phyloP scores from a whole-genome alignment of 129 eudicot genomes.

The Solidago caesia region DNA sequence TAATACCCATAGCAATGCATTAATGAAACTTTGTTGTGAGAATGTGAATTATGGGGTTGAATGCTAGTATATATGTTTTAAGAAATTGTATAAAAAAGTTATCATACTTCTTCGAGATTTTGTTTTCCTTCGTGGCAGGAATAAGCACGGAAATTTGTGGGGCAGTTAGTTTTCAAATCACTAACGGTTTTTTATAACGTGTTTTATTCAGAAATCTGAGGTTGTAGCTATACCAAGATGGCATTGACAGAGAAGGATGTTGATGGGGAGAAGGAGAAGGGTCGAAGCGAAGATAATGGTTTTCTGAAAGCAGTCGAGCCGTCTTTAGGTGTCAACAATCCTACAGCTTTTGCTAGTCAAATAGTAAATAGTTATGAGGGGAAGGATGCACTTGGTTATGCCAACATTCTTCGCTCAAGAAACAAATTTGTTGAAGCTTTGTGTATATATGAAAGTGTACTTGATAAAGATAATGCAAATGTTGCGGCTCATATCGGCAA shows the following conservation, averaged over 20 bases:
- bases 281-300: constrained; percentile 44
- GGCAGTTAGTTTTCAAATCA: not conserved
- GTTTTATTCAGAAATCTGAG: constrained; percentile 33
- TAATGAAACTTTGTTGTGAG: not conserved
- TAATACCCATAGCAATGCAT: not conserved
- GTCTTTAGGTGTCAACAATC: constrained; percentile 40
- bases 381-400: constrained; percentile 79
- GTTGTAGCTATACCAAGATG: constrained; percentile 36
- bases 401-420: constrained; percentile 90
- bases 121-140: not conserved
- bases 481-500: constrained; percentile 88
- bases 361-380: constrained; percentile 49
- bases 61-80: constrained; percentile 1
- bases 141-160: not conserved
- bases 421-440: constrained; percentile 87
- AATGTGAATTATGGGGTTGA: not conserved
- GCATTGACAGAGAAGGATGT: constrained; percentile 70
- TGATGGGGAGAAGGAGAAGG: constrained; percentile 49
- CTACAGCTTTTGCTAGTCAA: constrained; percentile 37
- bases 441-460: constrained; percentile 60
- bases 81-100: not conserved
- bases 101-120: not conserved
- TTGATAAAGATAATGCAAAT: constrained; percentile 65
- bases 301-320: constrained; percentile 44
- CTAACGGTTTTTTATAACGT: not conserved